Evolutionary conservation across 192 early-diverging fungal genomes (phyloP), one percentile per base, ranked within the genome.

Genomic region (Podila minutissima): DNA sequence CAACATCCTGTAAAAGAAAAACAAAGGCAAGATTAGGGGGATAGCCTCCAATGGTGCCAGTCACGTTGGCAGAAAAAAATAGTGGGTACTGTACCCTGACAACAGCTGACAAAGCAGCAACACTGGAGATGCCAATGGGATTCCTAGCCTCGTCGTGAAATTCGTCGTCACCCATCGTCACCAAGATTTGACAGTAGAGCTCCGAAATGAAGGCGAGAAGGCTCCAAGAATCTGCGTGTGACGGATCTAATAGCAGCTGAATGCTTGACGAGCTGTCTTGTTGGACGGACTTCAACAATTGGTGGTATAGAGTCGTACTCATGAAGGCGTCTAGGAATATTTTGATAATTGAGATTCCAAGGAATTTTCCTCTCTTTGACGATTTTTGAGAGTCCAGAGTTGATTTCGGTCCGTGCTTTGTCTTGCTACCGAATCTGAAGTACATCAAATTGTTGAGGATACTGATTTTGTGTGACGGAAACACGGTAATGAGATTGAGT

Each of bases 131-230:
- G n/a, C 77, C 53, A 15, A 93, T 69, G 2, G 88, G 86, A 53
- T 89, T 88, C 29, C 76, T 83, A 3, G 71, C 63, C 48, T 89
- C 83, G 31, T 90, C 85, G 69, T 93, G 91, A 70, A 97, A 89
- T 82, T 98, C 96, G 60, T 96, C 92, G 81, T 98, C 97, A 15
- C 93, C 93, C 51, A 95, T 88, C 0, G 93, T 95, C 62, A 92
- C 79, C 13, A 98, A 72, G 75, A 92, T 82, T 32, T 90, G 86
- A 75, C 87, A 89, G 60, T 93, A 89, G 7, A 93, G 71, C 69
- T 97, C 95, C 57, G 91, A 90, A 20, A 96, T 69, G 11, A 97
- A 83, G 19, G 89, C 85, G 24, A 96, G 67, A 19, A 91, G 63
- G 12, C 72, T 74, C 92, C 92, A 95, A 33, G 89, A 81, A 9